Base-by-base conservation (phyloP, 2,329 filamentous ascomycete species). In the Tolypocladium inflatum region DNA sequence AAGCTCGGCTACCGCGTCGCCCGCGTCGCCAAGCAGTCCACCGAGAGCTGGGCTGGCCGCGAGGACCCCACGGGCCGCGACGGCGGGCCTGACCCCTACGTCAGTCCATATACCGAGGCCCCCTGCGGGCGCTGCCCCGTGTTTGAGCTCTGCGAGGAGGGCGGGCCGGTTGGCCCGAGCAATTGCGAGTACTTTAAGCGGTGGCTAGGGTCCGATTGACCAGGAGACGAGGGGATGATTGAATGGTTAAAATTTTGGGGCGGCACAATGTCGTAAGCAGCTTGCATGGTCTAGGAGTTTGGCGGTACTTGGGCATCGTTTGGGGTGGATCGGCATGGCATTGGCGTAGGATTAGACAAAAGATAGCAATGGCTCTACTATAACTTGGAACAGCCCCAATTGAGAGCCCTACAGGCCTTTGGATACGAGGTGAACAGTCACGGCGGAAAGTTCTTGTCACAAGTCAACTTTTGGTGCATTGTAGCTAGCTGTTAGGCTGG, bases 81-180 rank as follows among this genome's bases (percentile, higher is more conserved):
- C 41, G 72, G 68, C 6, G 77, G 73, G 5, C 77, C 65, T 58
- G 76, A 77, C 55, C 72, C 76, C 19, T 74, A 74, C 56, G 67
- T 80, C 63, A 96, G 92, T 65, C 89, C 89, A 4, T 84, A 93
- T 63, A 95, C 90, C 2, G 91, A 97, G 71, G 87, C 88, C 2
- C 94, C 94, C 1, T 99, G 94, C 71, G 92, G 93, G 2, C 81
- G 85, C 57, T 99, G 94, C 72, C 94, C 94, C 0, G 93, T 97
- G 2, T 96, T 96, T 70, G 88, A 94, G 59, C 80, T 97, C 2
- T 99, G 94, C 70, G 88, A 90, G 63, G 90, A 96, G 60, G 91
- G 91, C 8, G 93, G 93, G 0, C 90, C 91, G 0, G 91, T 99
- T 26, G 95, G 88, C 66, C 90, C 93, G 0, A 88, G 85, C 63